Base-by-base conservation (phyloP, 2,329 filamentous ascomycete species). In the Ophiocordyceps camponoti-rufipedis region DNA sequence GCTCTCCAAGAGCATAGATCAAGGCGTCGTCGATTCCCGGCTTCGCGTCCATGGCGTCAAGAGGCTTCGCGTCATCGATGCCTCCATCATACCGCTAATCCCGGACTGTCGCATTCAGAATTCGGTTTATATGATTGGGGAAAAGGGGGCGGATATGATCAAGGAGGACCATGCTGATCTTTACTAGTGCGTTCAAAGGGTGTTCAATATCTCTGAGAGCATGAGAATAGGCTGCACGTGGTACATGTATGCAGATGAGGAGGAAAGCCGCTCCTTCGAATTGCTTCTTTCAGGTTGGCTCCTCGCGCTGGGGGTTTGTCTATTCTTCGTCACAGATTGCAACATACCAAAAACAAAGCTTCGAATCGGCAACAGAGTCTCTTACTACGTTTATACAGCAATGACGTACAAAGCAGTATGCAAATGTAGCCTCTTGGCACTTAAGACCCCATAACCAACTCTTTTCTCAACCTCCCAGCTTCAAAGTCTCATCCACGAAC, bases 71-170 rank as follows among this genome's bases (percentile, higher is more conserved):
- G 64, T 78, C 11, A 67, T 70, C 32, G 74, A 78, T 53, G 72
- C 73, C 0, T 74, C 69, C 0, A 57, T 75, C 19, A 69, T 77
- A 12, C 74, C 74, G 0, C 63, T 75, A 55, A 74, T 66, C 56
- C 72, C 55, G 48, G 74, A 65, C 64, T 73, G 61, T n/a, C 67
- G 73, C 1, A 76, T 76, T 43, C 74, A 78, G 55, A 76, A 74
- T 47, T 66, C 70, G 2, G 73, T 78, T 2, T 80, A 79, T 51
- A 74, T 72, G 68, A 54, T 77, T 47, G 74, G 62, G 5, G 74
- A 80, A 54, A 78, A 71, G 61, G 62, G 23, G 11, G 44, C 44
- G 4, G 44, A 45, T 8, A 39, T 45, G 38, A 41, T 45, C 2
- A 45, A 45, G 28, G 28, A 41, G 23, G 44, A 41, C 13, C 16